A percentile compares a stretch with the other conserved stretches of the same genome.
Evolutionary conservation across 1,284 basidiomycete species (phyloP).

Genomic region (Kwoniella shivajii): DNA sequence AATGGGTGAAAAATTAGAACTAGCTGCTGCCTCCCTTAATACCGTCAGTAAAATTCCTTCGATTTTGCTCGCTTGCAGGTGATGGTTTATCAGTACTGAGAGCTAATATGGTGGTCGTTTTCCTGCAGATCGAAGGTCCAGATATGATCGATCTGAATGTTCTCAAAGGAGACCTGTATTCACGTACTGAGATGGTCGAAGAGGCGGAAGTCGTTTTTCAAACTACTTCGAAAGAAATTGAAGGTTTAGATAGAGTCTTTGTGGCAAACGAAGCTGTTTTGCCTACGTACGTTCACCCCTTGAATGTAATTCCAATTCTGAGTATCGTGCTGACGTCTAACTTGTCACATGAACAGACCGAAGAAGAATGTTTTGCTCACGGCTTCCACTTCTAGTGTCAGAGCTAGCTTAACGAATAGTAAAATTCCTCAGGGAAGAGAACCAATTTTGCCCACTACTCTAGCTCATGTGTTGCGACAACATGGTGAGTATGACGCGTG

Average conservation of each 20-base stretch:
- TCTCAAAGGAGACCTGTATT: constrained; percentile 59
- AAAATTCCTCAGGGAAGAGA: constrained; percentile 56
- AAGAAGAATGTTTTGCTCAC: constrained; percentile 15
- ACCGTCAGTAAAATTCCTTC: constrained; percentile 26
- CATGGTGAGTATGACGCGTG: constrained; percentile 62
- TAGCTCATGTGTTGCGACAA: constrained; percentile 69
- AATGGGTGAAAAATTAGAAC: constrained; percentile 60
- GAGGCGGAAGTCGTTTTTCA: constrained; percentile 57
- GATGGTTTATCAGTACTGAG: not conserved
- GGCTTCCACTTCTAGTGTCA: constrained; percentile 44
- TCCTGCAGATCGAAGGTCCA: constrained; percentile 33
- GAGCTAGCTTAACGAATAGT: constrained; percentile 18
- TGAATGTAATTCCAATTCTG: not conserved
- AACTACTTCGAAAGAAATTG: constrained; percentile 38
- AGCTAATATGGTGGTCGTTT: not conserved
- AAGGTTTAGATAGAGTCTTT: constrained; percentile 42
- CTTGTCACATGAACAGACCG: constrained; percentile 10
- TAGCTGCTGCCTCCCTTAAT: constrained; percentile 55
- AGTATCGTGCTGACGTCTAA: not conserved
- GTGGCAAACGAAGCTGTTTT: constrained; percentile 35
- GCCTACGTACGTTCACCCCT: constrained; percentile 34
- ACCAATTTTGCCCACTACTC: constrained; percentile 66
- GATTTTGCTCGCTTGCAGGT: not conserved
- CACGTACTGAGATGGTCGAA: constrained; percentile 59
- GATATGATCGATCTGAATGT: constrained; percentile 67